A percentile compares a stretch with the other conserved stretches of the same genome.
Evolutionary conservation across 2,329 filamentous ascomycete species (phyloP).

Genomic region (Coniochaeta sp.): DNA sequence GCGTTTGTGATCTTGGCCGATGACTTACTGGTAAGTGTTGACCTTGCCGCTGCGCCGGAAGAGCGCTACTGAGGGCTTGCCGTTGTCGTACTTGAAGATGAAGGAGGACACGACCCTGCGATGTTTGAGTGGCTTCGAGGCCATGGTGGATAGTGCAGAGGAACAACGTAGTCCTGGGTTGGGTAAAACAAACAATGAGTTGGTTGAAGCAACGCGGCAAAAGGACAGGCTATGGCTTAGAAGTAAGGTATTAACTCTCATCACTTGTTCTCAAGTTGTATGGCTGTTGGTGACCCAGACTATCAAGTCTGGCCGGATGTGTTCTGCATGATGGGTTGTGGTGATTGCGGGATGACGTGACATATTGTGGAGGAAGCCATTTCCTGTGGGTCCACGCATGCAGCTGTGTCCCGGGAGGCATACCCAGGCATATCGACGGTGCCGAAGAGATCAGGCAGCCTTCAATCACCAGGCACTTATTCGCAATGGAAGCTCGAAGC

Average conservation of each 20-base stretch:
- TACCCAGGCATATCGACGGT: no score
- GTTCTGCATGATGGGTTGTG: not conserved
- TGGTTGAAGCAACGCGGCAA: not conserved
- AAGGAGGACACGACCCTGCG: conserved; percentile 42
- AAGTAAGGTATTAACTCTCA: not conserved
- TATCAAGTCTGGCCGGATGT: no score
- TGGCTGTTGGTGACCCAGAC: no score
- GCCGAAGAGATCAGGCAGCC: no score
- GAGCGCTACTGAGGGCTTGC: conserved; percentile 45
- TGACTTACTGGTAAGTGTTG: conserved; percentile 49
- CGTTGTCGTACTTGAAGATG: conserved; percentile 37
- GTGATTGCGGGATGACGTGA: not conserved
- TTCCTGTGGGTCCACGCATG: no score
- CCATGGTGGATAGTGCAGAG: conserved; percentile 10
- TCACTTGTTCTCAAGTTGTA: not conserved
- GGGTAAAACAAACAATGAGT: not conserved
- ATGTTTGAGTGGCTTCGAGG: conserved; percentile 18
- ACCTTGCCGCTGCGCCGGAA: conserved; percentile 56
- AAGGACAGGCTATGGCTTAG: not conserved
- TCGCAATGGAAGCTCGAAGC: not conserved
- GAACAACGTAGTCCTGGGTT: not conserved
- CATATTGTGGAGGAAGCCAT: not conserved
- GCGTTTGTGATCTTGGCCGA: not conserved
- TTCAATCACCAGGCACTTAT: not conserved
- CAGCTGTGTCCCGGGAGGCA: no score